A percentile compares a stretch with the other conserved stretches of the same genome.
Conservation (phyloP, 2,329 filamentous ascomycete genomes). For the Metarhizium album region DNA sequence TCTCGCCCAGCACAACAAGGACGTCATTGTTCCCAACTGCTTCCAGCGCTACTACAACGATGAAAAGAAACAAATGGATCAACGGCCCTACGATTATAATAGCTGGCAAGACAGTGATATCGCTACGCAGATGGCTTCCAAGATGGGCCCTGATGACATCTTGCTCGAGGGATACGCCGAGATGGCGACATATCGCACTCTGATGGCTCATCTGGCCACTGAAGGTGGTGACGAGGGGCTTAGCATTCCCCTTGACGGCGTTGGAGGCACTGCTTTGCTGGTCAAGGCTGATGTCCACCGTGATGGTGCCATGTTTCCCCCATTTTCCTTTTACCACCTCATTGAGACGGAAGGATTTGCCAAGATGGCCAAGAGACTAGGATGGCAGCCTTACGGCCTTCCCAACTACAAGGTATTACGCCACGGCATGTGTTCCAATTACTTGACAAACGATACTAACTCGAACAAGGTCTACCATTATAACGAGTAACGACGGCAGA, state of each 20-base stretch:
- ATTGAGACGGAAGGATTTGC: slow-evolving; percentile 98
- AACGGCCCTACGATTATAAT: slow-evolving; percentile 92
- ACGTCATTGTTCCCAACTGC: slow-evolving; percentile 92
- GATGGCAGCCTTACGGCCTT: slow-evolving; percentile 77
- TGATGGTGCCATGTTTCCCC: slow-evolving; percentile 96
- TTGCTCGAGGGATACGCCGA: slow-evolving; percentile 87
- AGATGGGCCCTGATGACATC: slow-evolving; percentile 87
- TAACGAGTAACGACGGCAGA: slow-evolving; percentile 55
- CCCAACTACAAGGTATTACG: slow-evolving; percentile 96
- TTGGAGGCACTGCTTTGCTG: slow-evolving; percentile 82
- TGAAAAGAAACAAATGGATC: slow-evolving; percentile 56
- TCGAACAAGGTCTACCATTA: slow-evolving; percentile 68
- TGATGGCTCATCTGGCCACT: slow-evolving; percentile 77
- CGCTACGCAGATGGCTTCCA: slow-evolving; percentile 61
- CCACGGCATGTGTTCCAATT: slow-evolving; percentile 16
- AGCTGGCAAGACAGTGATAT: slow-evolving; percentile 87
- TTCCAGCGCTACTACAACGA: slow-evolving; percentile 74
- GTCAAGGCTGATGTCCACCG: slow-evolving; percentile 96
- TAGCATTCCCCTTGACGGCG: slow-evolving; percentile 75
- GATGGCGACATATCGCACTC: slow-evolving; percentile 79
- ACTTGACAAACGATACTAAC: not conserved
- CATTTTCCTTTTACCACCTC: slow-evolving; percentile 91
- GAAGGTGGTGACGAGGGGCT: slow-evolving; percentile 44
- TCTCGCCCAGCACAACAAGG: slow-evolving; percentile 73
- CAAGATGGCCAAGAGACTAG: slow-evolving; percentile 86